Evolutionary conservation across 2,329 filamentous ascomycete genomes (phyloP).

Genomic region (Dothistroma pini): DNA sequence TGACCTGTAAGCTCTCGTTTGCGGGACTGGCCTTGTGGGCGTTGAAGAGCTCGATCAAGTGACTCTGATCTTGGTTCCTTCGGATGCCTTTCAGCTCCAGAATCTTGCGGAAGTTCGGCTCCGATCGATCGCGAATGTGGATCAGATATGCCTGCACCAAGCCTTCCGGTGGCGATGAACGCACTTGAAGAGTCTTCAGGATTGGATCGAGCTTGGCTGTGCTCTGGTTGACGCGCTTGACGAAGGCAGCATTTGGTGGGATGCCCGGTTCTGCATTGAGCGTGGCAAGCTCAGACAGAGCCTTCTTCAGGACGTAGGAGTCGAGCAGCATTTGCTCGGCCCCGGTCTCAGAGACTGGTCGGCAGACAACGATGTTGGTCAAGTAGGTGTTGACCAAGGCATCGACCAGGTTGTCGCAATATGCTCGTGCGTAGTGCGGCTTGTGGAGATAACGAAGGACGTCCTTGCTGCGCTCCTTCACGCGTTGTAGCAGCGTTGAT

Average conservation of each 20-base stretch:
- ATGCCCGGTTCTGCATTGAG: conserved; percentile 55
- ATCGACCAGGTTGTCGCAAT: conserved; percentile 95
- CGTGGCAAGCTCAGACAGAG: conserved; percentile 67
- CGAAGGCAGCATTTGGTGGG: conserved; percentile 59
- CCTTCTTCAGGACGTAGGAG: conserved; percentile 83
- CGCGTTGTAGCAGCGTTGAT: conserved; percentile 68
- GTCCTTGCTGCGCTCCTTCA: conserved; percentile 69
- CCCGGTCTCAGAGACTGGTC: conserved; percentile 86
- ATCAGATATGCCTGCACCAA: conserved; percentile 97
- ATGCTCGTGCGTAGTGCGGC: conserved; percentile 88
- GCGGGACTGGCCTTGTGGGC: conserved; percentile 67
- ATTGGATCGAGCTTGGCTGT: conserved; percentile 88
- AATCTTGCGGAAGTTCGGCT: conserved; percentile 93
- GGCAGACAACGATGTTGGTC: conserved; percentile 79
- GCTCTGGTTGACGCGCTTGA: conserved; percentile 78
- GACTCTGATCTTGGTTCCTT: conserved; percentile 70
- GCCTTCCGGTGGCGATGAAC: conserved; percentile 83
- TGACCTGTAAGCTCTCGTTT: conserved; percentile 67
- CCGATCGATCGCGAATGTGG: conserved; percentile 89
- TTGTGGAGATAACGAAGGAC: conserved; percentile 77
- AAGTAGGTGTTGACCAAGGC: conserved; percentile 76
- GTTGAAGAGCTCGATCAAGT: conserved; percentile 87
- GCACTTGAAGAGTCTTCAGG: conserved; percentile 94
- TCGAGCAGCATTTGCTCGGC: conserved; percentile 98
- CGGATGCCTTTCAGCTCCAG: conserved; percentile 92